Percentiles rank a stretch among this genome's conserved stretches.
phyloP scores from a whole-genome alignment of 2,329 filamentous ascomycete genomes.

The Westerdykella sp. region DNA sequence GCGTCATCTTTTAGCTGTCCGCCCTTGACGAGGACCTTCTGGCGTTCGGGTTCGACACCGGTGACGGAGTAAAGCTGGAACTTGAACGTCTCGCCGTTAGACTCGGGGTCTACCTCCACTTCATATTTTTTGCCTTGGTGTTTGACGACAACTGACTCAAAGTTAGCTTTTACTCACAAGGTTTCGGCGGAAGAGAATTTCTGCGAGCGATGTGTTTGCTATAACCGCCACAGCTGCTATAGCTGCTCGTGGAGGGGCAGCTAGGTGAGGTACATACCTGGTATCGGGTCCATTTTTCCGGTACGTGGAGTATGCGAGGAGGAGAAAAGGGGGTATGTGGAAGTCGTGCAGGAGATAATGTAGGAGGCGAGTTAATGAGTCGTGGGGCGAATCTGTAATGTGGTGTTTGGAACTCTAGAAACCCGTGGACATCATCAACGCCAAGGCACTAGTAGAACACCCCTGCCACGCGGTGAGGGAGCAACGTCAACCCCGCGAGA shows the following conservation, averaged over 20 bases:
- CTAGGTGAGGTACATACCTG: conserved; percentile 16
- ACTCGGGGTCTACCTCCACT: conserved; percentile 78
- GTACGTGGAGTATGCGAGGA: conserved; percentile 1
- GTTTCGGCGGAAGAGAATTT: too few species aligned
- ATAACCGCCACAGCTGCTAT: too few species aligned
- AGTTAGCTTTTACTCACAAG: not conserved
- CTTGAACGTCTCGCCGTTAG: conserved; percentile 89
- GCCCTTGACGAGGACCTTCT: conserved; percentile 93
- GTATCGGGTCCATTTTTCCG: conserved; percentile 32
- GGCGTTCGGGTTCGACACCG: conserved; percentile 89
- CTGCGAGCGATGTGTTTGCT: too few species aligned
- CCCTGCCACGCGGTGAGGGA: conserved; percentile 9
- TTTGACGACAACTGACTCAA: conserved; percentile 71
- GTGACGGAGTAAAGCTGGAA: conserved; percentile 93
- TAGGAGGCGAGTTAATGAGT: not conserved
- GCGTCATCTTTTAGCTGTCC: conserved; percentile 94
- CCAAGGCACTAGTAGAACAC: conserved; percentile 14
- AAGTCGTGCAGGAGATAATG: not conserved
- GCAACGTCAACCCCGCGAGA: conserved; percentile 25
- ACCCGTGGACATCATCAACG: conserved; percentile 1
- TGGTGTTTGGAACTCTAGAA: conserved; percentile 2
- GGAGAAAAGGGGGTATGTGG: not conserved
- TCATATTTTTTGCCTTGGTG: conserved; percentile 94
- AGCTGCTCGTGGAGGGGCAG: too few species aligned
- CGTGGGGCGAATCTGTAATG: conserved; percentile 3